Percentiles rank a stretch among this genome's conserved stretches.
Conservation (phyloP, 441 rosid species). For the Bocquillonia castaneifolia region DNA sequence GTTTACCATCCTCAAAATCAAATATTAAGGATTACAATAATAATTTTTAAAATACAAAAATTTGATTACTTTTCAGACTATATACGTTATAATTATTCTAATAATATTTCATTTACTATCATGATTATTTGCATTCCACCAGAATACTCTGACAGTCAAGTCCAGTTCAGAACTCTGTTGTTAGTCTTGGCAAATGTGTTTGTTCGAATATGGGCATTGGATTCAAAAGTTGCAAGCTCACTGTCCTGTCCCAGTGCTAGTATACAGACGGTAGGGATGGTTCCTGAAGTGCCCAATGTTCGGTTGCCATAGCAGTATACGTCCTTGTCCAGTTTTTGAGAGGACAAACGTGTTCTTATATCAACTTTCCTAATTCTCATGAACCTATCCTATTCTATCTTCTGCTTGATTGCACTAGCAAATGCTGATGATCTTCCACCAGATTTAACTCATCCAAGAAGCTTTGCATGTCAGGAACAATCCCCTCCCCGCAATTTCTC, state of each 20-base stretch:
- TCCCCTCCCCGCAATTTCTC: conserved; percentile 43
- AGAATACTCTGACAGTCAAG: too few relatives aligned
- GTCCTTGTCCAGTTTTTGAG: background rate
- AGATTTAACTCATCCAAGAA: conserved; percentile 54
- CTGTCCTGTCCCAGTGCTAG: too few relatives aligned
- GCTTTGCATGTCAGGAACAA: conserved; percentile 60
- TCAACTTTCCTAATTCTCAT: background rate
- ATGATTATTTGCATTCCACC: too few relatives aligned
- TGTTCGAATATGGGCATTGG: background rate
- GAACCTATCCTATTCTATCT: background rate
- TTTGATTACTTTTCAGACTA: too few relatives aligned
- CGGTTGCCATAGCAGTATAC: background rate
- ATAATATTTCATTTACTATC: too few relatives aligned
- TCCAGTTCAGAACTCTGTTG: background rate
- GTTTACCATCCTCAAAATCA: too few relatives aligned
- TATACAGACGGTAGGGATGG: too few relatives aligned
- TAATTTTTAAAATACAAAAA: too few relatives aligned
- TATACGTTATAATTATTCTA: too few relatives aligned
- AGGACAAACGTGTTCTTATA: background rate
- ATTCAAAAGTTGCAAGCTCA: too few relatives aligned
- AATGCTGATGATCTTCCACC: conserved; percentile 13
- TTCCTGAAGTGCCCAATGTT: background rate
- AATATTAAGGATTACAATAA: too few relatives aligned
- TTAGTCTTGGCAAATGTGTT: background rate
- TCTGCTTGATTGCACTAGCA: conserved; percentile 6